Evolutionary conservation across 768 basidiomycete genomes (phyloP).

Genomic region (Astraeus odoratus): DNA sequence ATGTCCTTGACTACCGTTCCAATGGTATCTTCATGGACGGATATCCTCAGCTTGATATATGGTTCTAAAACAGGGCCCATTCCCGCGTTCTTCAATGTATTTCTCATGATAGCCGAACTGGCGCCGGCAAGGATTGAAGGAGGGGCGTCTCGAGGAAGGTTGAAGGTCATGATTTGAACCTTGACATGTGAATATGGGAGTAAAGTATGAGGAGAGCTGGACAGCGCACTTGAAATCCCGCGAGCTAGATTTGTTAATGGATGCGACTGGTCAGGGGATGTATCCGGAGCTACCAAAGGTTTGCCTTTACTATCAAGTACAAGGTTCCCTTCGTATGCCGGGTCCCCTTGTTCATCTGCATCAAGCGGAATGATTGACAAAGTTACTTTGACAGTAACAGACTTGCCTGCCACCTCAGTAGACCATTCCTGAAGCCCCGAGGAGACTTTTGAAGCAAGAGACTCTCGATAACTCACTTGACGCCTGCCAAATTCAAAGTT

Average conservation of each 20-base stretch:
- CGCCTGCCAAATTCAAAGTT: slow-evolving; percentile 72
- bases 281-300: slow-evolving; percentile 46
- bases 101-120: slow-evolving; percentile 55
- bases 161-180: slow-evolving; percentile 44
- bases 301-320: slow-evolving; percentile 51
- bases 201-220: slow-evolving; percentile 72
- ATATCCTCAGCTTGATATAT: slow-evolving; percentile 62
- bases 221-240: slow-evolving; percentile 65
- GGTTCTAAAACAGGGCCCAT: slow-evolving; percentile 77
- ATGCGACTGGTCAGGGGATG: slow-evolving; percentile 35
- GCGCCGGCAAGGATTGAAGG: slow-evolving; percentile 60
- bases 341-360: slow-evolving; percentile 53
- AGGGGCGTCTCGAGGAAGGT: slow-evolving; percentile 35
- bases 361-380: slow-evolving; percentile 50
- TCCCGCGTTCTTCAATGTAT: slow-evolving; percentile 52
- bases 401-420: slow-evolving; percentile 56
- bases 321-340: slow-evolving; percentile 71
- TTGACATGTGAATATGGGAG: slow-evolving; percentile 60
- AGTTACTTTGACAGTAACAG: slow-evolving; percentile 41
- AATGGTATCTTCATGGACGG: slow-evolving; percentile 56
- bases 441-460: slow-evolving; percentile 22
- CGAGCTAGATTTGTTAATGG: slow-evolving; percentile 51
- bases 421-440: slow-evolving; percentile 44
- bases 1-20: slow-evolving; percentile 80
- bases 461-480: slow-evolving; percentile 78